Percentiles rank a stretch among this genome's conserved stretches.
Evolutionary conservation across 2,329 filamentous ascomycete genomes (phyloP).

Genomic region (Aspergillus sp.): DNA sequence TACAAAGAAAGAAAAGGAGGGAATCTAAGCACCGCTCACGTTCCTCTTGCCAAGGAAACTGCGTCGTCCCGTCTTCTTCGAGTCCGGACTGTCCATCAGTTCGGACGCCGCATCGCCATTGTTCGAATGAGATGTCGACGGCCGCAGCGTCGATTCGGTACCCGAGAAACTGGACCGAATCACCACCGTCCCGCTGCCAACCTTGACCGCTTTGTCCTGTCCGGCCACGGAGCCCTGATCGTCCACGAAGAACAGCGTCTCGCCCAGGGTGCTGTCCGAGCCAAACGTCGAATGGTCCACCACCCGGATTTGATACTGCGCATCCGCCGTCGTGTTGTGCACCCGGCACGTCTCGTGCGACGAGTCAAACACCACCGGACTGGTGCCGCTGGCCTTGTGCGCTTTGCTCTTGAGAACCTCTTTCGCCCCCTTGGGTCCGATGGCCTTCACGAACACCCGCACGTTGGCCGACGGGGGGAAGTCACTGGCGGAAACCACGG

Average conservation of each 20-base stretch:
- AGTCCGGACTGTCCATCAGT: constrained; percentile 40
- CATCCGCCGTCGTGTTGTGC: constrained; percentile 70
- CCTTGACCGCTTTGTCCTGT: constrained; percentile 69
- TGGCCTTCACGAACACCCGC: constrained; percentile 70
- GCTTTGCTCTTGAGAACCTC: constrained; percentile 90
- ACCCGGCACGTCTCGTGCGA: constrained; percentile 72
- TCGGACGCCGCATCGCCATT: constrained; percentile 27
- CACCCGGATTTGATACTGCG: constrained; percentile 81
- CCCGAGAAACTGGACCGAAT: constrained; percentile 71
- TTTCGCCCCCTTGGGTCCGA: constrained; percentile 68
- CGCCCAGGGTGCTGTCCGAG: constrained; percentile 79
- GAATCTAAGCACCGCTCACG: constrained; percentile 30
- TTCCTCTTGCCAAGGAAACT: constrained; percentile 49
- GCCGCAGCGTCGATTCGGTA: constrained; percentile 45
- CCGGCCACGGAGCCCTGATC: constrained; percentile 66
- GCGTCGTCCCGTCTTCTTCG: constrained; percentile 41
- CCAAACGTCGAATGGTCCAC: constrained; percentile 84
- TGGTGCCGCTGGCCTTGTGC: constrained; percentile 69
- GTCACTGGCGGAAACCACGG: constrained; percentile 73
- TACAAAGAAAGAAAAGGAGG: constrained; percentile 7
- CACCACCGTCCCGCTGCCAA: constrained; percentile 70
- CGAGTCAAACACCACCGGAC: constrained; percentile 65
- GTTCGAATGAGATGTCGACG: constrained; percentile 38
- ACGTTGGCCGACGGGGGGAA: constrained; percentile 76
- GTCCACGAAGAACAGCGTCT: constrained; percentile 87